Base-by-base conservation (phyloP, 176 grass and related monocot species). In the Eremochloa ophiuroides region DNA sequence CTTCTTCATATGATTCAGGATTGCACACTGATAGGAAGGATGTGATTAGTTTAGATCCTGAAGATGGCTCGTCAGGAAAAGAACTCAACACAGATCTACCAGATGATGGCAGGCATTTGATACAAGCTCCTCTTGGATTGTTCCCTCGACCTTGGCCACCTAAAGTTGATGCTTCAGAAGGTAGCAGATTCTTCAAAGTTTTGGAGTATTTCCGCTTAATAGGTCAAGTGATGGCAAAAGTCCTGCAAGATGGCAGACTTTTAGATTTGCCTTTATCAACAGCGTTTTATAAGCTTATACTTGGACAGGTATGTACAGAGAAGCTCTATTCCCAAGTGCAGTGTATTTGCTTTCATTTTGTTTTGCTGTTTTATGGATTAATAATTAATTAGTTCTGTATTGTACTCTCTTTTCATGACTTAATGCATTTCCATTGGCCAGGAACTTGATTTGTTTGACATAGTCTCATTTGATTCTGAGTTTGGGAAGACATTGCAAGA, bases 401-500 rank as follows among this genome's bases (percentile, higher is more conserved):
- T 26, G 6, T 44, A 39, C 20, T 76, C 39, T 42, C 27, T 51
- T 51, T 47, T 79, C 79, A 20, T 3, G 12, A 74, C 74, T 23
- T 71, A 27, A 60, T 44, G 11, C 31, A 60, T 79, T 71, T 92
- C 50, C 35, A 10, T 76, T 76, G 31, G n/a, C 39, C 67, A 97
- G 94, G 94, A 97, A 29, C 89, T 97, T 83, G 92, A 97, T 64
- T 85, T 97, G 85, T 85, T 92, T 39, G 94, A 97, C 69, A 97
- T 97, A 43, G 48, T 92, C 62, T 91, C 89, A 39, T 94, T 97
- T 41, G 94, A 97, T 80, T 72, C 85, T 22, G 83, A 94, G 44
- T 80, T 97, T 60, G 94, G 92, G 75, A 97, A 90, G 87, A 94
- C 75, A 80, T 75, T 97, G 41, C 92, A 94, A 94, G 94, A 94